Conservation (phyloP, 441 rosid genomes). For the Croton laevigatus region DNA sequence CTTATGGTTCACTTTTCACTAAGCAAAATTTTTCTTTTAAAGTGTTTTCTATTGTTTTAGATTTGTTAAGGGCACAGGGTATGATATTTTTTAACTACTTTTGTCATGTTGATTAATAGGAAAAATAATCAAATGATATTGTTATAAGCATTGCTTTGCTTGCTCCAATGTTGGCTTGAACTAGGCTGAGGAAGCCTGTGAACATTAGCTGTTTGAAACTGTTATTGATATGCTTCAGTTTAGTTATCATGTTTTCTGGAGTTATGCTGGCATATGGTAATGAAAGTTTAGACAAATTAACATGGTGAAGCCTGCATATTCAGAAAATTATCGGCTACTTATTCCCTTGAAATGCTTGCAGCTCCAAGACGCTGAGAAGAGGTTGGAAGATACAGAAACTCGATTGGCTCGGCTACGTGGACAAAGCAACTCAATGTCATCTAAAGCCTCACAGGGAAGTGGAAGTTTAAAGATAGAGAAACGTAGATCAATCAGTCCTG, state of each 20-base stretch:
- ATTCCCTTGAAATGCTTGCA: constrained; percentile 32
- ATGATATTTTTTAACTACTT: neutral
- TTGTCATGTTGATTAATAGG: neutral
- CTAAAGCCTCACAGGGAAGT: constrained; percentile 27
- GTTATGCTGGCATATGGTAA: neutral
- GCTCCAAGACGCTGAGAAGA: constrained; percentile 66
- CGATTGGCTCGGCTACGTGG: constrained; percentile 58
- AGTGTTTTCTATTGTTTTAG: neutral
- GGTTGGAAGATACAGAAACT: constrained; percentile 51
- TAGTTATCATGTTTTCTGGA: neutral
- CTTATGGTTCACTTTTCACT: neutral
- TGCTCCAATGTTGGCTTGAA: neutral
- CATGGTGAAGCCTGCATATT: neutral
- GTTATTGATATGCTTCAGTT: neutral
- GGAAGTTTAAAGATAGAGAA: constrained; percentile 40
- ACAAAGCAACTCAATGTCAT: constrained; percentile 23
- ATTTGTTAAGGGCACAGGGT: neutral
- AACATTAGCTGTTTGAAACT: neutral
- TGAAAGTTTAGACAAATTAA: neutral
- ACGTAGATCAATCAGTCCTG: constrained; percentile 32
- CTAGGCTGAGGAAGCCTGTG: too few relatives aligned
- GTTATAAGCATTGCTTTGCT: neutral
- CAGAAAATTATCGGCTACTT: constrained; percentile 10
- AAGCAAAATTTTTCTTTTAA: neutral
- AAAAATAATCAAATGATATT: neutral